A percentile compares a stretch with the other conserved stretches of the same genome.
These are phyloP conservation scores for Amanita pseudoporphyria DNA, from an alignment of 768 basidiomycete species.

Conservation along the genomic window DNA sequence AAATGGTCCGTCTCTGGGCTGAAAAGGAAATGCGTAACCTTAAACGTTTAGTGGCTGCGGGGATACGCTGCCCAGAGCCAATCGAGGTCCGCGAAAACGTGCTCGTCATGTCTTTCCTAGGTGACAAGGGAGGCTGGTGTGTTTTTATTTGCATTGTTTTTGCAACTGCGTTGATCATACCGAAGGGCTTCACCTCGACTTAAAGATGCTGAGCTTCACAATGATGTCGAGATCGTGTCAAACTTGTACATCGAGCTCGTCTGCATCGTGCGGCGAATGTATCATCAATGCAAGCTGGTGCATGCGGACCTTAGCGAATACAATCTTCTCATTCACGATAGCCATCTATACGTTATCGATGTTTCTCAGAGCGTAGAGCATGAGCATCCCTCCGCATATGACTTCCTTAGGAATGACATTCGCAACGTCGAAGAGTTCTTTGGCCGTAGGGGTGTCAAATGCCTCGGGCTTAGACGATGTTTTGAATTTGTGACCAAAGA, in stretches of 20 bases:
- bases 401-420: constrained; percentile 89
- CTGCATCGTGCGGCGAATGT: constrained; percentile 74
- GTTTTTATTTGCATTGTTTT: constrained; percentile 17
- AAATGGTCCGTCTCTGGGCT: constrained; percentile 98
- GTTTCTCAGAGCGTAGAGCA: constrained; percentile 99
- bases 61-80: constrained; percentile 80
- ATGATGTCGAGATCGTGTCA: constrained; percentile 16
- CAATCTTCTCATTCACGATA: constrained; percentile 84
- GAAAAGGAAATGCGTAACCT: constrained; percentile 99
- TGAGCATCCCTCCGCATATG: constrained; percentile 93
- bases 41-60: constrained; percentile 73
- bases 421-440: constrained; percentile 94
- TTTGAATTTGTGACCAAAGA: constrained; percentile 86
- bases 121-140: constrained; percentile 73
- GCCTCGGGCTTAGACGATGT: constrained; percentile 69
- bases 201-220: constrained; percentile 66
- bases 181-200: constrained; percentile 84
- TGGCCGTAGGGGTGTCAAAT: constrained; percentile 57
- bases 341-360: constrained; percentile 88
- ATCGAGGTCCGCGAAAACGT: constrained; percentile 95
- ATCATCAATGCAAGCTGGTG: constrained; percentile 84
- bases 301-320: constrained; percentile 98
- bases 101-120: constrained; percentile 91
- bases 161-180: not conserved
- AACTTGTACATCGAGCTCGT: constrained; percentile 75